Evolutionary conservation across 2,329 filamentous ascomycete species (phyloP), one percentile per base, ranked within the genome.

Genomic region (Capronia americana): DNA sequence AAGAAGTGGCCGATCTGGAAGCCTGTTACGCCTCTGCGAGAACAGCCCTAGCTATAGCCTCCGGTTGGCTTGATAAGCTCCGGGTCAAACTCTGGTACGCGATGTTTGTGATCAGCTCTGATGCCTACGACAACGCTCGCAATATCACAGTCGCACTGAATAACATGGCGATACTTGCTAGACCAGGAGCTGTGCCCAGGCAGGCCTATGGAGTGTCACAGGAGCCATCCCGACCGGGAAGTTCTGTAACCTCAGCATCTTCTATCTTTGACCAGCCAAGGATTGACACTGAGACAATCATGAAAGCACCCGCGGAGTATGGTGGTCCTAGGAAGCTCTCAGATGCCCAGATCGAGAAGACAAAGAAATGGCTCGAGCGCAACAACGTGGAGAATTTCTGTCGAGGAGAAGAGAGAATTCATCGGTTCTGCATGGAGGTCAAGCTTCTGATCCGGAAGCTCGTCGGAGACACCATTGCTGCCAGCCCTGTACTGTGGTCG

Each of bases 71-170:
- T 44, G 87, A 89, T 64, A 88, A 90, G 24, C 84, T 97, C 46
- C 88, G 95, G 50, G 92, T 97, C 77, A 98, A 98, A 83, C 97
- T 98, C 92, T 99, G 95, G 95, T 99, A 96, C 76, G 91, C 95
- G 67, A 94, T 92, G 1, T 93, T 97, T 77, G 93, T 98, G 30
- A 90, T 92, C 69, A 93, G 94, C 73, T 97, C 95, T 3, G 91
- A 89, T 57, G 88, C 89, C 10, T 98, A 97, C 74, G 92, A 95
- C 67, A 90, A 96, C 72, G 92, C 92, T 46, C 89, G 90, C 65
- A 92, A 94, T 70, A 90, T 98, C 55, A 92, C 93, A 5, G 86
- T 91, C 66, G 95, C 94, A 4, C 82, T 99, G 57, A 96, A 95
- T 78, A 92, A 91, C 7, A 98, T 99, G 95, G 89, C 68, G 82